phyloP scores from a whole-genome alignment of 108 stramenopile genomes.

The Cyclotella atomus region DNA sequence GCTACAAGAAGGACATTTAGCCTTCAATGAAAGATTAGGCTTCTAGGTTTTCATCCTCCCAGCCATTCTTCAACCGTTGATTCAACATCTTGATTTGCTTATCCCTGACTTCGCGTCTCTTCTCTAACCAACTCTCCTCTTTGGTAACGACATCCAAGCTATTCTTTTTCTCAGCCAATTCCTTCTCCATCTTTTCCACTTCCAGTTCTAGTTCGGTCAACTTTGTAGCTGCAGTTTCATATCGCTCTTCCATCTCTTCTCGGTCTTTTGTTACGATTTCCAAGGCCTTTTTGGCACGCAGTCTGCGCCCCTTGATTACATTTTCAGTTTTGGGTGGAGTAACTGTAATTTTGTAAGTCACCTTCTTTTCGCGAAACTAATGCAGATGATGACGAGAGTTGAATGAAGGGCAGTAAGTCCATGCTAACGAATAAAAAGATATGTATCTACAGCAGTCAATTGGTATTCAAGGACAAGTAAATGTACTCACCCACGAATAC shows the following conservation, averaged over 20 bases:
- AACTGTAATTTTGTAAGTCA: slow-evolving; percentile 79
- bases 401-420: too few species aligned
- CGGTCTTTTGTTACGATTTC: slow-evolving; percentile 66
- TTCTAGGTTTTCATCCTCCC: slow-evolving; percentile 72
- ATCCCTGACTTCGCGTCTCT: slow-evolving; percentile 60
- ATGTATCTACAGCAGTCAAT: too few species aligned
- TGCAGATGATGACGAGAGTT: too few species aligned
- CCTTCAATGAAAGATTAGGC: slow-evolving; percentile 21
- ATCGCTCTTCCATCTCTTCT: slow-evolving; percentile 45
- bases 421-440: too few species aligned
- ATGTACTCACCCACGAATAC: slow-evolving; percentile 71
- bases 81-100: slow-evolving; percentile 63
- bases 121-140: slow-evolving; percentile 72
- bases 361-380: slow-evolving; percentile 79
- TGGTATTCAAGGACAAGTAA: too few species aligned
- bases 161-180: slow-evolving; percentile 68
- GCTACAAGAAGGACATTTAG: too few species aligned
- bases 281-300: slow-evolving; percentile 78
- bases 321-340: slow-evolving; percentile 69
- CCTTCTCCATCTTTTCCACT: slow-evolving; percentile 56
- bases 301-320: slow-evolving; percentile 67
- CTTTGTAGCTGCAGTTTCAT: slow-evolving; percentile 42
- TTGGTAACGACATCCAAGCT: slow-evolving; percentile 54
- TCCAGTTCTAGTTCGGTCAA: slow-evolving; percentile 47
- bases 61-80: slow-evolving; percentile 67